Percentiles rank a stretch among this genome's conserved stretches.
Evolutionary conservation across 495 filamentous ascomycete species (phyloP).

Genomic region (Penicillium taxi): DNA sequence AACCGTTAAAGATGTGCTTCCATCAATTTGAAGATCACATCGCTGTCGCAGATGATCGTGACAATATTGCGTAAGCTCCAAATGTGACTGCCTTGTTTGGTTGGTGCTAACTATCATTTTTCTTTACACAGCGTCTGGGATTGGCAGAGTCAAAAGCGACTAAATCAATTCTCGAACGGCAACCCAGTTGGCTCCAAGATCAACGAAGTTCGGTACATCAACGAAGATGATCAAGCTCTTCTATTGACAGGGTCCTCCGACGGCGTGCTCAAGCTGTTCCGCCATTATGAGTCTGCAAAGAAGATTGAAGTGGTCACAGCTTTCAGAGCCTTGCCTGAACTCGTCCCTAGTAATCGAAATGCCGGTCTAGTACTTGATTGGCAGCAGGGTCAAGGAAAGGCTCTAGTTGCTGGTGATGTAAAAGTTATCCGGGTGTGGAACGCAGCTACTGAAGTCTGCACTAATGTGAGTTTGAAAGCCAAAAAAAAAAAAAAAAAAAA

Average conservation of each 20-base stretch:
- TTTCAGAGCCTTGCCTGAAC: conserved; percentile 86
- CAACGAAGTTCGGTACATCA: conserved; percentile 91
- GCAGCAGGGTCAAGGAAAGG: conserved; percentile 93
- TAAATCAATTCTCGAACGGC: conserved; percentile 85
- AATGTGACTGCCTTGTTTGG: not conserved
- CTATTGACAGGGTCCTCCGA: conserved; percentile 93
- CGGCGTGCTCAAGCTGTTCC: conserved; percentile 87
- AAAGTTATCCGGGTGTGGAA: conserved; percentile 95
- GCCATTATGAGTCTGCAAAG: conserved; percentile 66
- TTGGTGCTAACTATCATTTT: conserved; percentile 21
- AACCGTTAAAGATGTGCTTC: conserved; percentile 87
- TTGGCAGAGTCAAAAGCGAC: conserved; percentile 63
- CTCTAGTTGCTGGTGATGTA: conserved; percentile 91
- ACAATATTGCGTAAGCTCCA: conserved; percentile 58
- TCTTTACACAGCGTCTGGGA: conserved; percentile 69
- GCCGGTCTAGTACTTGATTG: conserved; percentile 95
- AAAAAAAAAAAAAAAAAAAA: no score
- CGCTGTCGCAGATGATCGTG: conserved; percentile 85
- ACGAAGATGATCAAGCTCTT: conserved; percentile 93
- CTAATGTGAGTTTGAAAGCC: conserved; percentile 48
- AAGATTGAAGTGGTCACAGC: conserved; percentile 79
- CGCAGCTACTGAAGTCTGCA: conserved; percentile 86
- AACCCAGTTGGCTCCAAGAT: conserved; percentile 88
- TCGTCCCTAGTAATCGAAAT: conserved; percentile 84
- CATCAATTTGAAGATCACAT: conserved; percentile 97